Evolutionary conservation across 805 yeast species (phyloP), one percentile per base, ranked within the genome.

Genomic region (Clavispora phyllophila): DNA sequence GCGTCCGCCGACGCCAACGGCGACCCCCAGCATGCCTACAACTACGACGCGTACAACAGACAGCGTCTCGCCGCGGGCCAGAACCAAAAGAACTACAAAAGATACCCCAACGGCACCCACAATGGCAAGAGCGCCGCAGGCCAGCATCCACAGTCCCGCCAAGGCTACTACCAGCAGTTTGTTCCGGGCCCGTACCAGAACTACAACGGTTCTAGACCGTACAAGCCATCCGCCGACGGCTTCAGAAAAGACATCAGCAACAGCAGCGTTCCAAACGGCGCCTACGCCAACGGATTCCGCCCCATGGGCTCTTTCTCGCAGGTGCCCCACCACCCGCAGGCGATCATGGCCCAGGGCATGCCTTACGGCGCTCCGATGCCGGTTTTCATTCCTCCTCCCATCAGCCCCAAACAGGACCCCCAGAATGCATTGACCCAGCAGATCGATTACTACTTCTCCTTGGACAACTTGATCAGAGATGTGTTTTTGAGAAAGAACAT

Each of bases 391-490:
- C 74, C 75, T 15, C 75, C 75, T 19, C 74, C 75, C 41, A 70
- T 70, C 48, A 67, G 73, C 37, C 73, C 74, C 17, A 66, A 70
- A 53, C 74, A 70, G 53, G 69, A 68, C 45, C 75, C 74, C 24
- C 62, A 60, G 45, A 63, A 63, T 49, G 75, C 75, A 28, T 70
- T 70, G 52, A 61, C 55, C 49, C 62, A 66, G 45, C 98, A 90
- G 71, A 70, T 91, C 40, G 93, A 87, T 60, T 93, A 93, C 71
- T 93, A 93, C 65, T 86, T 93, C 68, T 83, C 95, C 24, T 72
- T 82, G 39, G 96, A 88, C 55, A 93, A 93, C 65, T 73, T 93
- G 65, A 72, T 84, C 54, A 86, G 88, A 66, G 99, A 93, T 66
- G 69, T 82, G 40, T 91, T 68, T 60, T 73, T 93, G 65, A 80